Percentiles rank a stretch among this genome's conserved stretches.
phyloP scores from a whole-genome alignment of 2,329 filamentous ascomycete genomes.

The Corinectria fuckeliana region DNA sequence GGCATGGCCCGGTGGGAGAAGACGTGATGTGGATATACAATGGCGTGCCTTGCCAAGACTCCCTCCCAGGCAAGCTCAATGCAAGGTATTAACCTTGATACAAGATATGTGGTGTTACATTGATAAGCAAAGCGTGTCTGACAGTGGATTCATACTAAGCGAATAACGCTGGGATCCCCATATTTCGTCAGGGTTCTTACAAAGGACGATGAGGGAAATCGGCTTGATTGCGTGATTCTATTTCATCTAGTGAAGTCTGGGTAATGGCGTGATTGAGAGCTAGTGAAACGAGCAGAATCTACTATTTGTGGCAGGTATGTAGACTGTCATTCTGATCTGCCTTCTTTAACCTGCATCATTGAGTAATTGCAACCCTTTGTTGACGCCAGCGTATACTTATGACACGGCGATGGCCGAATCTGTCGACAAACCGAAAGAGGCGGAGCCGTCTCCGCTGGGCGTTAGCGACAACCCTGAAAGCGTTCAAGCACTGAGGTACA shows the following conservation, averaged over 20 bases:
- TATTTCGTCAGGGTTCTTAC: not conserved
- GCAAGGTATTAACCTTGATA: not conserved
- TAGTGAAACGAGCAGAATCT: not conserved
- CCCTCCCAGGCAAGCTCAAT: not conserved
- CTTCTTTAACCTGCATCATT: not conserved
- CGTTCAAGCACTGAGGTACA: not conserved
- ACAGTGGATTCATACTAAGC: not conserved
- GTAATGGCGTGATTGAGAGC: not conserved
- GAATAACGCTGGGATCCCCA: not conserved
- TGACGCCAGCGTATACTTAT: not conserved
- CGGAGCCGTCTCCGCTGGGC: not conserved
- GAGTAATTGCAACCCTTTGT: not conserved
- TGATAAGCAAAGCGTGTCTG: not conserved
- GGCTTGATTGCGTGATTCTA: not conserved
- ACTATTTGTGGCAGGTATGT: not conserved
- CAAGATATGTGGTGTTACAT: not conserved
- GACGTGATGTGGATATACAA: not conserved
- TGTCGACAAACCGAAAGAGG: not conserved
- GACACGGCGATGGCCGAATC: not conserved
- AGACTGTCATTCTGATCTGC: no score
- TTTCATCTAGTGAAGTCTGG: not conserved
- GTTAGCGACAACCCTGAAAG: not conserved
- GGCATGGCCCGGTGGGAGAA: not conserved
- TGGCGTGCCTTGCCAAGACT: not conserved
- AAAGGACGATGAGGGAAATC: not conserved